These are phyloP conservation scores for Cladosporium velox DNA, from an alignment of 2,329 filamentous ascomycete species.

Conservation along the genomic window DNA sequence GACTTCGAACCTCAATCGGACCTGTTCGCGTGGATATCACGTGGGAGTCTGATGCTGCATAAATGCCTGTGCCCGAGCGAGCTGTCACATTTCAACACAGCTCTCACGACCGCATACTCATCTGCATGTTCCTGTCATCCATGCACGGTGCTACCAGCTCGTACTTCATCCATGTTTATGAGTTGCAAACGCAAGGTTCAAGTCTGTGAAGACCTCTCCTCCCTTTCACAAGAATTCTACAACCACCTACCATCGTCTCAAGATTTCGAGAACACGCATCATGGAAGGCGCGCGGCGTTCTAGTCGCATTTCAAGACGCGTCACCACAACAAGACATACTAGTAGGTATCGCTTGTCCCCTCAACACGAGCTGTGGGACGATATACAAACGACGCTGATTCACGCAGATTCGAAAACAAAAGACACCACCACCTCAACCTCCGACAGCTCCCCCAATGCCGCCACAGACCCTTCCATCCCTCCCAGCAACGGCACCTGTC, in stretches of 20 bases:
- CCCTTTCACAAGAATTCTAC: too few relatives aligned
- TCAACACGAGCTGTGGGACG: neutral
- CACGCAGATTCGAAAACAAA: neutral
- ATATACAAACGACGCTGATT: neutral
- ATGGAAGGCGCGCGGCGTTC: neutral
- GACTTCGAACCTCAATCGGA: neutral
- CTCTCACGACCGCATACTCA: too few relatives aligned
- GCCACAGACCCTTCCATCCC: neutral
- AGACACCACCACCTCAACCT: neutral
- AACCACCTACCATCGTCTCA: neutral
- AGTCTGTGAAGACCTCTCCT: too few relatives aligned
- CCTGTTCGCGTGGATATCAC: neutral
- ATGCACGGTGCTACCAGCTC: too few relatives aligned
- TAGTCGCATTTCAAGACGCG: neutral
- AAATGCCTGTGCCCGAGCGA: neutral
- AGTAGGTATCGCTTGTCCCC: neutral
- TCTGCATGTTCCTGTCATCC: neutral
- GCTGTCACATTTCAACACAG: neutral
- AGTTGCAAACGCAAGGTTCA: too few relatives aligned
- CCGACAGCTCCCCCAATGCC: neutral
- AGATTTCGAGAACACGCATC: neutral
- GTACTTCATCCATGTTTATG: too few relatives aligned
- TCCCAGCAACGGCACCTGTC: neutral
- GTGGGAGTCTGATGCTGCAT: neutral
- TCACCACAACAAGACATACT: neutral